A percentile compares a stretch with the other conserved stretches of the same genome.
phyloP scores from a whole-genome alignment of 2,329 filamentous ascomycete species.

The Fusarium pininemorale region DNA sequence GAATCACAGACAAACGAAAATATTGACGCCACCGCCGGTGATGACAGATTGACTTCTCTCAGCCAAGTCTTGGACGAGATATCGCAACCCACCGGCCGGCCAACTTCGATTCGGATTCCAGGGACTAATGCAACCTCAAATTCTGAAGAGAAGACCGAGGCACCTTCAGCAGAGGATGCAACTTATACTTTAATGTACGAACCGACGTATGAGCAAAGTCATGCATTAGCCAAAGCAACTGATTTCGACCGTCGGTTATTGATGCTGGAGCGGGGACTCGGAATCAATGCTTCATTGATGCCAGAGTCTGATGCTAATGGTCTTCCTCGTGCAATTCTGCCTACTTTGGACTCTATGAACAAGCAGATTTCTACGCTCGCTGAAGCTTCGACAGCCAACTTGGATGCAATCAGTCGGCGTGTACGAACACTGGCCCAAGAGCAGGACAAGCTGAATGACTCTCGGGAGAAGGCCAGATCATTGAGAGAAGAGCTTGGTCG shows the following conservation, averaged over 20 bases:
- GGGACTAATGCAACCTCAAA: conserved; percentile 13
- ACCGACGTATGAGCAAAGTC: conserved; percentile 71
- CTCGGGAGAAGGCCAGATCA: conserved; percentile 68
- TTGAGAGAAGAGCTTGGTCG: conserved; percentile 67
- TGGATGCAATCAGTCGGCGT: conserved; percentile 76
- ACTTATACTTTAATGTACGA: conserved; percentile 74
- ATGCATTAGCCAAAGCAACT: conserved; percentile 80
- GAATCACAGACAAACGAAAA: conserved; percentile 56
- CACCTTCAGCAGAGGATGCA: conserved; percentile 45
- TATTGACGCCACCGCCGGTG: conserved; percentile 55
- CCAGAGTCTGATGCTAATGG: conserved; percentile 68
- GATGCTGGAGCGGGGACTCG: conserved; percentile 81
- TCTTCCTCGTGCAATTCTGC: conserved; percentile 76
- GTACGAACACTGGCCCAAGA: conserved; percentile 77
- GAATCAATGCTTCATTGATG: conserved; percentile 75
- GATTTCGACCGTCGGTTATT: conserved; percentile 87
- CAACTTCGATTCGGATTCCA: conserved; percentile 13
- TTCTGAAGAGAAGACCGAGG: conserved; percentile 31
- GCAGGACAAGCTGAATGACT: conserved; percentile 75
- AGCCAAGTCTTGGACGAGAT: conserved; percentile 78
- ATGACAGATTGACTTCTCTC: conserved; percentile 66
- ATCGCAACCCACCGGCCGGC: conserved; percentile 45
- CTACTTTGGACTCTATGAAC: conserved; percentile 81
- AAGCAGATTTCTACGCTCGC: conserved; percentile 81
- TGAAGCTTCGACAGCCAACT: conserved; percentile 74